Conservation (phyloP, 768 basidiomycete genomes). For the Tulasnella sp. region DNA sequence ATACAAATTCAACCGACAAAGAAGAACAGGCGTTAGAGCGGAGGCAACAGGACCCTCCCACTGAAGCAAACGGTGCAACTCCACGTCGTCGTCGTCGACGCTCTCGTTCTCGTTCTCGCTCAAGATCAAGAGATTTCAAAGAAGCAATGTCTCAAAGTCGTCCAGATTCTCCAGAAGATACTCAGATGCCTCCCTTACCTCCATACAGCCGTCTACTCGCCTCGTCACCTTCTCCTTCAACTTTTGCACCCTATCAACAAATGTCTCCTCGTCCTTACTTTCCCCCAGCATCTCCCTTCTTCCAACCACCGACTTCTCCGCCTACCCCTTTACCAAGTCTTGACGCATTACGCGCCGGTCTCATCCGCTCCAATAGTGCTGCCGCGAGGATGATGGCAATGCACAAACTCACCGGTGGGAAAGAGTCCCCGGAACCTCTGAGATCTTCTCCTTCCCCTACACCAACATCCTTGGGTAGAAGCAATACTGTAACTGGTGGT, state of each 20-base stretch:
- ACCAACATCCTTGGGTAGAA: constrained; percentile 36
- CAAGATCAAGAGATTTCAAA: constrained; percentile 8
- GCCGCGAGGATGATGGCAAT: constrained; percentile 69
- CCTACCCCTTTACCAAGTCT: constrained; percentile 26
- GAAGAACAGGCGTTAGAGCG: constrained; percentile 24
- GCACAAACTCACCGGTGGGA: constrained; percentile 70
- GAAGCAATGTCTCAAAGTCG: constrained; percentile 3
- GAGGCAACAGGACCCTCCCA: background rate
- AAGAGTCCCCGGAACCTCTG: constrained; percentile 35
- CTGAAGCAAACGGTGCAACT: background rate
- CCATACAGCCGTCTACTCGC: constrained; percentile 13
- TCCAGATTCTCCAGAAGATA: constrained; percentile 8
- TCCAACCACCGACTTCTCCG: constrained; percentile 43
- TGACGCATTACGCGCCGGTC: constrained; percentile 34
- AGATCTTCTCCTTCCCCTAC: constrained; percentile 36
- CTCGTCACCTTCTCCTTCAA: constrained; percentile 12
- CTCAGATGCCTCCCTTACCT: background rate
- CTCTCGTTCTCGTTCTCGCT: constrained; percentile 9
- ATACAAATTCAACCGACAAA: constrained; percentile 25
- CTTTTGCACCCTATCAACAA: background rate
- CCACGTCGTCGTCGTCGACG: background rate
- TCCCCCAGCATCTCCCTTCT: constrained; percentile 24
- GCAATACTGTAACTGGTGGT: constrained; percentile 71
- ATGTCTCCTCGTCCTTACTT: background rate
- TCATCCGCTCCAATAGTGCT: constrained; percentile 83